Evolutionary conservation across 257 asterid genomes (phyloP).

Genomic region (Solanum piurae): DNA sequence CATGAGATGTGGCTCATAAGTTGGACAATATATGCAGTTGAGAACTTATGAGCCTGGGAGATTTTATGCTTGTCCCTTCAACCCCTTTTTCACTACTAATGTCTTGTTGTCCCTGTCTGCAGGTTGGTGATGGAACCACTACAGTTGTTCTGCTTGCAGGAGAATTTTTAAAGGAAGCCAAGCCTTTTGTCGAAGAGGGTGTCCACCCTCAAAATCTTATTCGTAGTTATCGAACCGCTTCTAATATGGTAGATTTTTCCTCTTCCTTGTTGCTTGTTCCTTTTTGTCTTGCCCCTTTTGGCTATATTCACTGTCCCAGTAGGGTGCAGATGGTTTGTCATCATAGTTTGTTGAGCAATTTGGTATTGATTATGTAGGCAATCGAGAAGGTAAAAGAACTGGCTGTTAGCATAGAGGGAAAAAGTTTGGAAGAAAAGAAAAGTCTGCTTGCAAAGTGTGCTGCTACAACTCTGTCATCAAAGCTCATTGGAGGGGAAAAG

Average conservation of each 20-base stretch:
- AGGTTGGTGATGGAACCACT: slow-evolving; percentile 99
- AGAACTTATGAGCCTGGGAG: not conserved
- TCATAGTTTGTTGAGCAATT: not conserved
- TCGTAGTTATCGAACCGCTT: slow-evolving; percentile 78
- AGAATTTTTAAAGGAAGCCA: slow-evolving; percentile 93
- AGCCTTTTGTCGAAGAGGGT: slow-evolving; percentile 96
- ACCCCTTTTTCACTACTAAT: not conserved
- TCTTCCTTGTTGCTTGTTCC: slow-evolving; percentile 1
- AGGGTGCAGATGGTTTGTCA: not conserved
- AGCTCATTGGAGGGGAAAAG: slow-evolving; percentile 98
- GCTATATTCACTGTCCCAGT: not conserved
- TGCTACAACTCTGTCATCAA: slow-evolving; percentile 91
- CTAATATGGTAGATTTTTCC: slow-evolving; percentile 44
- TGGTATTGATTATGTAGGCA: slow-evolving; percentile 31
- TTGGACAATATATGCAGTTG: not conserved
- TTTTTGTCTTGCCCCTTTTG: not conserved
- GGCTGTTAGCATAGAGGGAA: slow-evolving; percentile 85
- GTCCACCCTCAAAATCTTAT: slow-evolving; percentile 96
- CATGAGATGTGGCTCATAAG: not conserved
- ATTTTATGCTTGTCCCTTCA: not conserved
- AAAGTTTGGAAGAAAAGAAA: slow-evolving; percentile 89
- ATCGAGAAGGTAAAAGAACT: slow-evolving; percentile 66
- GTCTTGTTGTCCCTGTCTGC: slow-evolving; percentile 3
- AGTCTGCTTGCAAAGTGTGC: slow-evolving; percentile 89
- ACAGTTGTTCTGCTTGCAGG: slow-evolving; percentile 97